A percentile compares a stretch with the other conserved stretches of the same genome.
Conservation (phyloP, 2,329 filamentous ascomycete species). For the Talaromyces sp. region DNA sequence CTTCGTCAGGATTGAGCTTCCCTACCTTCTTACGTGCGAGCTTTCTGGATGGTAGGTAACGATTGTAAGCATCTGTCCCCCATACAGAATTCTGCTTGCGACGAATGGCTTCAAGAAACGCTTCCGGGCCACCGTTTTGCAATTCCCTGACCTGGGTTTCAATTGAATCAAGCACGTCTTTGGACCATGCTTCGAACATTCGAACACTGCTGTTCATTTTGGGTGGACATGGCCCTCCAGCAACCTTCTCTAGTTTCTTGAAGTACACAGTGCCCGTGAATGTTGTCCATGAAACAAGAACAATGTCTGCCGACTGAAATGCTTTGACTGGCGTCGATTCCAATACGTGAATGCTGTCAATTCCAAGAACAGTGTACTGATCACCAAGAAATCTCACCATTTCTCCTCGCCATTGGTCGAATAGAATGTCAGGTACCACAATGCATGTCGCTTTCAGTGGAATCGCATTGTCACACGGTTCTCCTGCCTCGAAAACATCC, state of each 20-base stretch:
- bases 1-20: not conserved
- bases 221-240: conserved; percentile 46
- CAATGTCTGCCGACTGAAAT: conserved; percentile 51
- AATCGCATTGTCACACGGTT: conserved; percentile 29
- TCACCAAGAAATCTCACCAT: conserved; percentile 49
- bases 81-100: conserved; percentile 29
- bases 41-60: conserved; percentile 29
- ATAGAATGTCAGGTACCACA: conserved; percentile 54
- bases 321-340: conserved; percentile 41
- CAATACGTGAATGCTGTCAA: conserved; percentile 43
- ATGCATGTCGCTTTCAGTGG: conserved; percentile 58
- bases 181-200: conserved; percentile 55
- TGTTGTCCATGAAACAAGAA: conserved; percentile 54
- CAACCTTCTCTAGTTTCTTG: conserved; percentile 48
- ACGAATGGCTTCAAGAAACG: conserved; percentile 32
- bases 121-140: conserved; percentile 26
- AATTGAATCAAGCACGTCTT: conserved; percentile 42
- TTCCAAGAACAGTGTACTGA: conserved; percentile 45
- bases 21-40: conserved; percentile 29
- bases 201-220: conserved; percentile 38
- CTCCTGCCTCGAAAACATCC: conserved; percentile 19
- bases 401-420: conserved; percentile 58
- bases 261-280: conserved; percentile 50
- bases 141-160: conserved; percentile 41
- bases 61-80: conserved; percentile 35